Base-by-base conservation (phyloP, 192 early-diverging fungal genomes). In the Nowakowskiella sp. region DNA sequence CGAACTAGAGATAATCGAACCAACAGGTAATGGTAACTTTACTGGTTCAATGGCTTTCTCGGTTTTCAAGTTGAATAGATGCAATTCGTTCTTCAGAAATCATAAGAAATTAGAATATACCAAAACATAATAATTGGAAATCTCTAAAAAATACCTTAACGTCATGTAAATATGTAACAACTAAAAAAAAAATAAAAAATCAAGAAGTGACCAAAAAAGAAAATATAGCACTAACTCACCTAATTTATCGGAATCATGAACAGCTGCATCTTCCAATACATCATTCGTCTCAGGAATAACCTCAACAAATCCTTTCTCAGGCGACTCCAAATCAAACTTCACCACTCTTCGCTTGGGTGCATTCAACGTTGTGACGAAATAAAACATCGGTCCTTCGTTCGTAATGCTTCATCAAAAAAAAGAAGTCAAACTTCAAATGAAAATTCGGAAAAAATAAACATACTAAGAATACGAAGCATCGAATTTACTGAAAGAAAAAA, bases 301-400 rank as follows among this genome's bases (percentile, higher is more conserved):
- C n/a, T 83, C 78, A 2, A 54, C 54, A 53, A 85, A 87, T 3
- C 70, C 80, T 49, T 72, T 57, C 21, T 79, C 70, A 23, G 76
- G 75, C 26, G 73, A 51, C 16, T 52, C 28, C 23, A 86, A 42
- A 51, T 87, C 83, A 57, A 78, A 84, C 57, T 66, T 76, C 44
- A 82, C 71, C 46, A 87, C 53, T 29, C 77, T 68, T 32, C 58
- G 51, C 24, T 75, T 81, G 25, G 85, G 83, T 7, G 85, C 79
- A 31, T 84, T 54, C 45, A 53, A 51, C 33, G 79, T 79, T 22
- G 81, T 81, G 57, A 67, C 39, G 57, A 87, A 83, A 47, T 70
- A 85, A 44, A 87, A 79, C 5, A 64, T 45, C 1, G 76, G 49
- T 4, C 71, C 81, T 10, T 83, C 71, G 55, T 80, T 83, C 47